Conservation (phyloP, 2,329 filamentous ascomycete species). For the Pestalotiopsis sp. region DNA sequence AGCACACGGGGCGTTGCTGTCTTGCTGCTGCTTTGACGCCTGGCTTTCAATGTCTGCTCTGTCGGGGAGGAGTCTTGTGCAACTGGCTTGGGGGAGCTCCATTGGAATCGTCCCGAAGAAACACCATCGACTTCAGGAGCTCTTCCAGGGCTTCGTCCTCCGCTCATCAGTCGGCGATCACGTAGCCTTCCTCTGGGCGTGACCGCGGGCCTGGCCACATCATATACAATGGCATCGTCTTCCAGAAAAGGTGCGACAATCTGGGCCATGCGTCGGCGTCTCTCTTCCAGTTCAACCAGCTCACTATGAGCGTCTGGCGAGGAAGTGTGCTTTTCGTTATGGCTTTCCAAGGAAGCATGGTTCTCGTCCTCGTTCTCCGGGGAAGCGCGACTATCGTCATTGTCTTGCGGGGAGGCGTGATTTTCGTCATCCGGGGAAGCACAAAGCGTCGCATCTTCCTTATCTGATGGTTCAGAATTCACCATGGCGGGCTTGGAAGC, state of each 20-base stretch:
- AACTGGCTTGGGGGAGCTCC: neutral
- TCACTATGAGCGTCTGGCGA: neutral
- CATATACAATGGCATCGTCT: neutral
- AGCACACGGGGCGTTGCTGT: neutral
- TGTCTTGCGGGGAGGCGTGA: neutral
- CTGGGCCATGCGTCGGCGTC: neutral
- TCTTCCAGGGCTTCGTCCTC: neutral
- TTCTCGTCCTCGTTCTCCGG: no score
- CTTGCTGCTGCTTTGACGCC: neutral
- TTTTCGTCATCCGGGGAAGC: neutral
- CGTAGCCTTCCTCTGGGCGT: neutral
- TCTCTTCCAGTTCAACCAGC: neutral
- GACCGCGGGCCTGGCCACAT: neutral
- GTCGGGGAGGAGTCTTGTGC: conserved; percentile 2
- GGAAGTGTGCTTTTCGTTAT: neutral
- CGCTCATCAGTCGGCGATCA: neutral
- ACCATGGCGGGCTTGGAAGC: neutral
- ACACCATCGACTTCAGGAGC: neutral
- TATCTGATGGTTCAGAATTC: neutral
- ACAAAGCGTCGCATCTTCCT: neutral
- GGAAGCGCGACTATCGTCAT: neutral
- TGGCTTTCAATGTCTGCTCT: neutral
- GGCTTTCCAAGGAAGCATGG: neutral
- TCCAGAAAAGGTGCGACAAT: neutral
- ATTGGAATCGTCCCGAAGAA: neutral